Evolutionary conservation across 139 green algal genomes (phyloP).

Genomic region (Tetraselmis striata): DNA sequence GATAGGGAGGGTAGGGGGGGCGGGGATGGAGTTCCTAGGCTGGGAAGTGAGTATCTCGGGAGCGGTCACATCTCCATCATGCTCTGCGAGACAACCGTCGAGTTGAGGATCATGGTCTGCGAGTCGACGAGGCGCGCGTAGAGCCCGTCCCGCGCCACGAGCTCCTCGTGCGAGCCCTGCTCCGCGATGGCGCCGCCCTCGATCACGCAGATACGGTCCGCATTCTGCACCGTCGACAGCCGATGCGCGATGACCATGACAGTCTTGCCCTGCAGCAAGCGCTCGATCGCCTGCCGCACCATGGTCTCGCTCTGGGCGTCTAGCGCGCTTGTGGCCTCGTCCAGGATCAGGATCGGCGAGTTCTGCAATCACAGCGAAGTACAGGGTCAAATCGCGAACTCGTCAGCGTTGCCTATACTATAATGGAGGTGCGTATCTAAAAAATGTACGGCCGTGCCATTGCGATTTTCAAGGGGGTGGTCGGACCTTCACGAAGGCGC

Average conservation of each 20-base stretch:
- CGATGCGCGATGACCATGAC: conserved; percentile 61
- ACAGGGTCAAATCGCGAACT: too few relatives aligned
- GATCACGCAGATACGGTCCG: conserved; percentile 56
- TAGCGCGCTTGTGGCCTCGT: conserved; percentile 52
- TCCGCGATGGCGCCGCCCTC: conserved; percentile 38
- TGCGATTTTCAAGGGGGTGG: too few relatives aligned
- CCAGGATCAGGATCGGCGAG: conserved; percentile 56
- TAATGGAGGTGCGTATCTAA: too few relatives aligned
- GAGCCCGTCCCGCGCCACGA: conserved; percentile 18
- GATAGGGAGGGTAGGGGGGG: too few relatives aligned
- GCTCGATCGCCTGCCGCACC: conserved; percentile 49
- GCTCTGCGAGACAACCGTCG: not conserved
- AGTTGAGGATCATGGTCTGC: not conserved
- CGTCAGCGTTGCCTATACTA: too few relatives aligned
- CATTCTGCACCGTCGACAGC: conserved; percentile 60
- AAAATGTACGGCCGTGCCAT: too few relatives aligned
- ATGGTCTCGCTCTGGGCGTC: conserved; percentile 43
- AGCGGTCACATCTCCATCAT: not conserved
- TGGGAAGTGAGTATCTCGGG: not conserved
- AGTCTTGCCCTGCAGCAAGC: conserved; percentile 38
- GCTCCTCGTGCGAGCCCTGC: conserved; percentile 40
- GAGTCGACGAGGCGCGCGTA: conserved; percentile 39
- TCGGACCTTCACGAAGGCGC: conserved; percentile 56
- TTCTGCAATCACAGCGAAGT: conserved; percentile 10
- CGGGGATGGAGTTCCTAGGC: too few relatives aligned